These are phyloP conservation scores for Thraustotheca clavata DNA, from an alignment of 352 stramenopile species.

Conservation along the genomic window DNA sequence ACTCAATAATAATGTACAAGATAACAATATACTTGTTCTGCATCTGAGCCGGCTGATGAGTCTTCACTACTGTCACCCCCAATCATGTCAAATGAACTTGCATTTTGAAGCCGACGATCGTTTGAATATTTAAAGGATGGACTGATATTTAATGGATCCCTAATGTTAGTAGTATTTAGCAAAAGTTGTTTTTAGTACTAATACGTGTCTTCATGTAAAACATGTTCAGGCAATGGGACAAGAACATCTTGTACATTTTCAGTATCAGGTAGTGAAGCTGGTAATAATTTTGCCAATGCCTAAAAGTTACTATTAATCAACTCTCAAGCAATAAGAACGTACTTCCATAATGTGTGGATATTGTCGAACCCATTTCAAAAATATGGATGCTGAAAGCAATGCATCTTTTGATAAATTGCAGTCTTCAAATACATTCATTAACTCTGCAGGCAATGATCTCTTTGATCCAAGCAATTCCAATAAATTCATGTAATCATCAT, in stretches of 20 bases:
- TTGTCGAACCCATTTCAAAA: slow-evolving; percentile 65
- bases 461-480: slow-evolving; percentile 57
- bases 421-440: slow-evolving; percentile 69
- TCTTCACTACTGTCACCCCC: slow-evolving; percentile 72
- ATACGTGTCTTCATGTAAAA: background rate
- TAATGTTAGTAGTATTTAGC: slow-evolving; percentile 22
- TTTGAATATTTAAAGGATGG: slow-evolving; percentile 39
- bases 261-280: slow-evolving; percentile 35
- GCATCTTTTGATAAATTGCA: slow-evolving; percentile 46
- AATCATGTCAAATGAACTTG: slow-evolving; percentile 76
- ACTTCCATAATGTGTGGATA: slow-evolving; percentile 62
- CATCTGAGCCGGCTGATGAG: slow-evolving; percentile 25
- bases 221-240: slow-evolving; percentile 23
- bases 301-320: slow-evolving; percentile 1
- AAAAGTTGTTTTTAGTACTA: background rate
- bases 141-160: slow-evolving; percentile 68
- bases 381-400: slow-evolving; percentile 48
- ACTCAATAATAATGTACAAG: background rate
- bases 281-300: slow-evolving; percentile 33
- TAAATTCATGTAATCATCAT: slow-evolving; percentile 63
- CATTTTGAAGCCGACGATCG: slow-evolving; percentile 29
- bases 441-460: slow-evolving; percentile 49
- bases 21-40: background rate
- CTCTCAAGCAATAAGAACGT: background rate
- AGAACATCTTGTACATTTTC: slow-evolving; percentile 24